Conservation (phyloP, 108 stramenopile genomes). For the Epithemia pelagica region DNA sequence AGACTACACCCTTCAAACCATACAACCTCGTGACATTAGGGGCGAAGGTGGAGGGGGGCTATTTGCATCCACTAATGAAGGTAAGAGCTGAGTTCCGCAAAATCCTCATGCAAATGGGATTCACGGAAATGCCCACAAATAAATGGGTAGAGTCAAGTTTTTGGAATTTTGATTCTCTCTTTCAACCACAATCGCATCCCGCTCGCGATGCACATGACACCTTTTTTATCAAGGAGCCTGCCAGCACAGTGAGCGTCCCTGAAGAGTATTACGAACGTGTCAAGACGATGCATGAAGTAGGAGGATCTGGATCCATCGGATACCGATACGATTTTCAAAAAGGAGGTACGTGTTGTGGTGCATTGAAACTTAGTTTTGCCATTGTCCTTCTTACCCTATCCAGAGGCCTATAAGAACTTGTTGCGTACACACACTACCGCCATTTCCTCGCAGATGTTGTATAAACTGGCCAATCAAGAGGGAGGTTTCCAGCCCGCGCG, state of each 20-base stretch:
- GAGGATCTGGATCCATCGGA: conserved; percentile 92
- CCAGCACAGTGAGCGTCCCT: conserved; percentile 72
- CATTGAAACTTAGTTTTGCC: too few species aligned
- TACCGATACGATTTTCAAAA: conserved; percentile 93
- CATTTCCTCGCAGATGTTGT: conserved; percentile 93
- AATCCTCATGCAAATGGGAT: conserved; percentile 98
- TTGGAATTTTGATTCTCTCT: conserved; percentile 99
- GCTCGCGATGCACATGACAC: conserved; percentile 99
- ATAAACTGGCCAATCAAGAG: conserved; percentile 91
- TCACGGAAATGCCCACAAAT: conserved; percentile 99
- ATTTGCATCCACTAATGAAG: conserved; percentile 95
- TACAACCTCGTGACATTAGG: conserved; percentile 96
- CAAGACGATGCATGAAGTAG: conserved; percentile 94
- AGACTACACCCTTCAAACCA: conserved; percentile 88
- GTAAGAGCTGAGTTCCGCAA: conserved; percentile 93
- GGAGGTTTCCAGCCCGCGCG: conserved; percentile 95
- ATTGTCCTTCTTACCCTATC: too few species aligned
- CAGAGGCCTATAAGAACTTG: conserved; percentile 96
- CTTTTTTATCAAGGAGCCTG: conserved; percentile 98
- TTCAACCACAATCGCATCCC: conserved; percentile 99
- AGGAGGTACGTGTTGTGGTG: conserved; percentile 19
- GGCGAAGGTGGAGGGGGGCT: conserved; percentile 87
- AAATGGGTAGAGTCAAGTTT: conserved; percentile 98
- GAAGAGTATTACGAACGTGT: conserved; percentile 97
- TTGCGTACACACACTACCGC: conserved; percentile 98